These are phyloP conservation scores for Eremothecium coryli DNA, from an alignment of 1,139 yeast genomes.

Conservation along the genomic window DNA sequence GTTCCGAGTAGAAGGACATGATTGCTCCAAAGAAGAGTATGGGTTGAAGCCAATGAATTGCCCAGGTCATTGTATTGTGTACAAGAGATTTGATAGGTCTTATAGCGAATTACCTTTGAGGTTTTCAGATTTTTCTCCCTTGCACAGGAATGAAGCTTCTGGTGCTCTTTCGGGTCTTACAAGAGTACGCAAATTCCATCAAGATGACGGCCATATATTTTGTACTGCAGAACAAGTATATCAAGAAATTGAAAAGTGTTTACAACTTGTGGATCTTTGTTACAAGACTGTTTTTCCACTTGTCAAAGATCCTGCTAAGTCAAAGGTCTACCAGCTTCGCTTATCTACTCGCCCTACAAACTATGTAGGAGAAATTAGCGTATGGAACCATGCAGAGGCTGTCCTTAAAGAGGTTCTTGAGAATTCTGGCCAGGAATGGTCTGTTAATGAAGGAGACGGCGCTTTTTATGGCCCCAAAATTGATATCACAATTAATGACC, in stretches of 20 bases:
- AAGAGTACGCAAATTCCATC: conserved; percentile 93
- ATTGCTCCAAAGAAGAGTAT: conserved; percentile 44
- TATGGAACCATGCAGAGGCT: conserved; percentile 81
- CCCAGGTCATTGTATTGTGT: conserved; percentile 93
- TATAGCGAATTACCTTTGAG: conserved; percentile 86
- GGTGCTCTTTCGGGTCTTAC: conserved; percentile 94
- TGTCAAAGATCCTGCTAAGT: conserved; percentile 17
- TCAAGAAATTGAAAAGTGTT: conserved; percentile 63
- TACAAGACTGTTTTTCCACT: conserved; percentile 69
- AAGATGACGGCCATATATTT: conserved; percentile 97
- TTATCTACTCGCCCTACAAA: conserved; percentile 86
- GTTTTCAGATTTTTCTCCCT: conserved; percentile 83
- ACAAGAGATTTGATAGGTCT: conserved; percentile 72
- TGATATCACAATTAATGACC: conserved; percentile 79
- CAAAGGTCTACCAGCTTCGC: conserved; percentile 50
- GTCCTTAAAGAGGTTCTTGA: conserved; percentile 60
- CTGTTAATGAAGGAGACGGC: conserved; percentile 83
- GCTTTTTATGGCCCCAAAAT: conserved; percentile 98
- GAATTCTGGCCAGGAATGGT: conserved; percentile 56
- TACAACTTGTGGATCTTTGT: conserved; percentile 66
- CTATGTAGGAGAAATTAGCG: conserved; percentile 69
- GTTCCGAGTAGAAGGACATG: conserved; percentile 61
- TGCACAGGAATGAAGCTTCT: conserved; percentile 91
- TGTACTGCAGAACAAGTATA: conserved; percentile 78
- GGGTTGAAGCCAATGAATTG: conserved; percentile 98